These are phyloP conservation scores for Pterocarpus santalinus DNA, from an alignment of 306 rosid species.

Conservation along the genomic window DNA sequence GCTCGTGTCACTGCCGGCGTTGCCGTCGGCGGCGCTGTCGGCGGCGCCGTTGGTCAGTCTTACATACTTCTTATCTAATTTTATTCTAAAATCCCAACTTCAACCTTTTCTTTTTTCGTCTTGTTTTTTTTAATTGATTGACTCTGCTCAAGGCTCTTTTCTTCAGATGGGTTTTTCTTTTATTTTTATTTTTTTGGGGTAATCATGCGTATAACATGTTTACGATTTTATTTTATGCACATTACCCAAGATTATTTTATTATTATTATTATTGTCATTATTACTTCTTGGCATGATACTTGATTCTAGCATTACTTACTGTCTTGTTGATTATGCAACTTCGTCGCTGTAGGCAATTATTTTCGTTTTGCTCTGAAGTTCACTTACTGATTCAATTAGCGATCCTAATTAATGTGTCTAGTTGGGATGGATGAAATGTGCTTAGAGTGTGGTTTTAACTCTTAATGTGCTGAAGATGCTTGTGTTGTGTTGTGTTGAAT, in stretches of 20 bases:
- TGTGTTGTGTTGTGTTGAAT: too few relatives aligned
- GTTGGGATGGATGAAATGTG: background rate
- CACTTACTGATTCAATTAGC: conserved; percentile 10
- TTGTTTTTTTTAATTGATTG: too few relatives aligned
- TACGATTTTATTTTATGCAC: background rate
- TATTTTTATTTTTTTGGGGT: too few relatives aligned
- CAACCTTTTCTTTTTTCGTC: background rate
- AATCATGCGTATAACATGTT: background rate
- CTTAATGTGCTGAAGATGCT: background rate
- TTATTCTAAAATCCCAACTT: background rate
- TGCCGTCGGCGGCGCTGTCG: conserved; percentile 79
- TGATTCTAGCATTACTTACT: background rate
- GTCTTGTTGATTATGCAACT: background rate
- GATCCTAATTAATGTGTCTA: background rate
- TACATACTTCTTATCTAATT: background rate
- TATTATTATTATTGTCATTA: too few relatives aligned
- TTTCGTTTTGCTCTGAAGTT: background rate
- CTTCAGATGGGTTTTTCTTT: background rate
- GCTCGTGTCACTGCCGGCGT: conserved; percentile 73
- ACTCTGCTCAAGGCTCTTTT: too few relatives aligned
- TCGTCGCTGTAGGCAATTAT: background rate
- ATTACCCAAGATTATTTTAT: background rate
- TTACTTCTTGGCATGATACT: background rate
- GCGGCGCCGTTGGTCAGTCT: conserved; percentile 75
- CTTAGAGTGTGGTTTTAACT: background rate